Evolutionary conservation across 768 basidiomycete genomes (phyloP).

Genomic region (Rhodotorula sphaerocarpa): DNA sequence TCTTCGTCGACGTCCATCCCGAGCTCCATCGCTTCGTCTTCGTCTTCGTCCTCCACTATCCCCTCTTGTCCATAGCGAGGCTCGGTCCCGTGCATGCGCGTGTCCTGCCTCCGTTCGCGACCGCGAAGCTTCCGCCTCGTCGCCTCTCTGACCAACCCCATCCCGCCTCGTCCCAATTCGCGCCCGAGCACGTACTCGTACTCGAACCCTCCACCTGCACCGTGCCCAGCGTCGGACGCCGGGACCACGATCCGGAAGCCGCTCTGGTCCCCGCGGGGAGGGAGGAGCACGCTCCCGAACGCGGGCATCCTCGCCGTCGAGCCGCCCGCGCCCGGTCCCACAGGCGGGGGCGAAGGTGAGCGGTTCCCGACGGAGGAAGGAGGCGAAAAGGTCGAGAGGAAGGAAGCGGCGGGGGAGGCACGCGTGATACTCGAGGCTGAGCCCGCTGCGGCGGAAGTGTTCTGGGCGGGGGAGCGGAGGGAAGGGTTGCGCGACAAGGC

Average conservation of each 20-base stretch:
- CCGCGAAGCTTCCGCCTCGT: not conserved
- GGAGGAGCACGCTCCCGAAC: not conserved
- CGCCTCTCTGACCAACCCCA: slow-evolving; percentile 35
- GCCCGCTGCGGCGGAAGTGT: not conserved
- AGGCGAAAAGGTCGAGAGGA: slow-evolving; percentile 35
- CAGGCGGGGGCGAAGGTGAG: not conserved
- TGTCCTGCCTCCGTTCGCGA: not conserved
- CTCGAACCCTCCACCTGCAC: slow-evolving; percentile 10
- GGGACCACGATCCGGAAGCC: not conserved
- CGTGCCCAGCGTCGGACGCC: not conserved
- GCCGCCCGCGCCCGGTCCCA: not conserved
- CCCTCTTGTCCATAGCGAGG: too few relatives aligned
- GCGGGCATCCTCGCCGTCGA: not conserved
- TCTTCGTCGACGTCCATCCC: not conserved
- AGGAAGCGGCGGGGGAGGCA: slow-evolving; percentile 33
- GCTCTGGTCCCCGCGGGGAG: not conserved
- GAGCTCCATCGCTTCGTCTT: not conserved
- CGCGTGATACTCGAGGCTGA: slow-evolving; percentile 8
- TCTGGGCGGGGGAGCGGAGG: not conserved
- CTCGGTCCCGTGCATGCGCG: not conserved
- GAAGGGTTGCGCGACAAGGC: not conserved
- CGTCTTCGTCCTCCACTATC: not conserved
- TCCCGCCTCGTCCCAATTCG: slow-evolving; percentile 33
- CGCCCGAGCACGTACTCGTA: slow-evolving; percentile 32
- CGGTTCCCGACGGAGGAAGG: not conserved